phyloP scores from a whole-genome alignment of 768 basidiomycete species.

The Trametes coccinea region DNA sequence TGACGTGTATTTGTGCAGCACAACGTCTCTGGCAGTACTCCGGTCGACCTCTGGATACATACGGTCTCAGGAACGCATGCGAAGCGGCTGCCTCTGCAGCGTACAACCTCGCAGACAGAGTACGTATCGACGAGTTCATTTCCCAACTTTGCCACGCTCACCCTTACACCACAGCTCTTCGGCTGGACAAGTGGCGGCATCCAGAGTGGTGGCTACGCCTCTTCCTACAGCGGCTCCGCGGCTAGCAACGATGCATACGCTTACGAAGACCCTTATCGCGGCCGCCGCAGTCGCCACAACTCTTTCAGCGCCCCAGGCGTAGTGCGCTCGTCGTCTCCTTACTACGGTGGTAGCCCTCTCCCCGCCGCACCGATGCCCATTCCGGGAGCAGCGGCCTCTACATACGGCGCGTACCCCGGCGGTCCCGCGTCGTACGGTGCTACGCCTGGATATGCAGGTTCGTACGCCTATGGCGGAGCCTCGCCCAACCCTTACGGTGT shows the following conservation, averaged over 20 bases:
- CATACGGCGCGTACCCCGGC: background rate
- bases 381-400: conserved; percentile 2
- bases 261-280: conserved; percentile 14
- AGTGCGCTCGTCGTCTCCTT: conserved; percentile 13
- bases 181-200: conserved; percentile 6
- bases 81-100: conserved; percentile 73
- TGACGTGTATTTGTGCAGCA: conserved; percentile 37
- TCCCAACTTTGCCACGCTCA: background rate
- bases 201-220: conserved; percentile 2
- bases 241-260: conserved; percentile 7
- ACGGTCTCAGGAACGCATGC: conserved; percentile 50
- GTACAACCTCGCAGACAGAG: conserved; percentile 13
- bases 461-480: conserved; percentile 15
- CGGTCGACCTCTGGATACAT: conserved; percentile 43
- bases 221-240: conserved; percentile 7
- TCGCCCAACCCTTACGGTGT: conserved; percentile 15
- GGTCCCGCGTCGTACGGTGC: conserved; percentile 11
- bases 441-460: background rate
- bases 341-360: background rate
- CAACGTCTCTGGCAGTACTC: conserved; percentile 56
- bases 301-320: conserved; percentile 16
- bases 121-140: background rate
- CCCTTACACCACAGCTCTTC: conserved; percentile 3
- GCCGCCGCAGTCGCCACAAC: conserved; percentile 16
- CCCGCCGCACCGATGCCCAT: conserved; percentile 15